phyloP scores from a whole-genome alignment of 306 rosid genomes.

The Parietaria judaica region DNA sequence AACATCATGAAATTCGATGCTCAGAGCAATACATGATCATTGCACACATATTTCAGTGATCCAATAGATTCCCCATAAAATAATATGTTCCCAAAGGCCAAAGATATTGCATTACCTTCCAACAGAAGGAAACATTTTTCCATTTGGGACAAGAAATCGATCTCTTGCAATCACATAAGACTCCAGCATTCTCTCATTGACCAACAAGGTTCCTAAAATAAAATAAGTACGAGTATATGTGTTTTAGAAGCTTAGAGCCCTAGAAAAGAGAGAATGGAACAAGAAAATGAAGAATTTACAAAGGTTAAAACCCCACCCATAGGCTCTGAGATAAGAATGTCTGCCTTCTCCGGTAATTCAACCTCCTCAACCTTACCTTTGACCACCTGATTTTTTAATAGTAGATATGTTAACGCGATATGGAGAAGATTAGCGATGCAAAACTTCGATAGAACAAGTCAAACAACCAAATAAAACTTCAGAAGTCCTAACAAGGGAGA shows the following conservation, averaged over 20 bases:
- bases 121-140: conserved; percentile 81
- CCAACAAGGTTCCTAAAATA: conserved; percentile 65
- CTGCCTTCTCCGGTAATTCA: conserved; percentile 91
- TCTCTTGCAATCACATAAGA: conserved; percentile 96
- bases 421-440: background rate
- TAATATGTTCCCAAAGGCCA: background rate
- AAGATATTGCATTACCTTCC: conserved; percentile 58
- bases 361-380: conserved; percentile 92
- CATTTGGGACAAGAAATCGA: conserved; percentile 72
- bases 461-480: background rate
- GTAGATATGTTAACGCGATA: conserved; percentile 2
- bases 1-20: background rate
- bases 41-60: too few species aligned
- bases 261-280: background rate
- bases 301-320: conserved; percentile 53
- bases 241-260: background rate
- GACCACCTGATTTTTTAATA: conserved; percentile 46
- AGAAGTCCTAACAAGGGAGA: background rate
- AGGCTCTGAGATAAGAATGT: conserved; percentile 93
- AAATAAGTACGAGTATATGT: conserved; percentile 8
- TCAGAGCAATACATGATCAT: too few species aligned
- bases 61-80: background rate
- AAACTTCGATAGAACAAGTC: conserved; percentile 5
- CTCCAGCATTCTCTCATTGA: conserved; percentile 95
- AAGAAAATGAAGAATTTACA: background rate